Evolutionary conservation across 257 asterid species (phyloP), one percentile per base, ranked within the genome.

Genomic region (Leonotis leonurus): DNA sequence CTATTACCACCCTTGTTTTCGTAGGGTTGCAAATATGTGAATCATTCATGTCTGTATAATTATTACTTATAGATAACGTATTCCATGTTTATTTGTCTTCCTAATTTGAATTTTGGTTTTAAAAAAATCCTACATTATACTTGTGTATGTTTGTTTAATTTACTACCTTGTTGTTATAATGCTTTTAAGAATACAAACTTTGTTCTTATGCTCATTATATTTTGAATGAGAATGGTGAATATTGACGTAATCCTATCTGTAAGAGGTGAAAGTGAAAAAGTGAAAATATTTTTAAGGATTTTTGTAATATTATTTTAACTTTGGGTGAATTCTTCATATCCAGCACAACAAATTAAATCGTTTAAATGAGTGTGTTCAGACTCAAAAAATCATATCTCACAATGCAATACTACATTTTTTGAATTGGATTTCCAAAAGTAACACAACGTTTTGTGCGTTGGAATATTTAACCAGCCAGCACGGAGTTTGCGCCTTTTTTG

Each of bases 221-320:
- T 69, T 51, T 35, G 62, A 69, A 44, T 64, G 71, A 35, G 46
- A 32, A 62, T 22, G 22, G 58, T 62, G 56, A 53, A 33, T 56
- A 62, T 61, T 60, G 37, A 32, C 58, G 74, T 43, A 75, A 63
- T 68, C 58, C 21, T 50, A 67, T 60, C 25, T 33, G 56, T 49
- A 43, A 60, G 65, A 48, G 41, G 32, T 75, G 65, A 71, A 67
- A 61, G 68, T 27, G 65, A 35, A 55, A 56, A 26, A 8, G 18
- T 37, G 40, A 55, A 35, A 48, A 48, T 8, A 60, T 48, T 55
- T 20, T 40, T 41, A 50, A 51, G 30, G 55, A 68, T 75, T 56
- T 58, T 67, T 18, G 68, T 50, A 71, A 75, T 70, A 22, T 50
- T 48, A 52, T 71, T n/a, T 62, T 25, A 40, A 62, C 65, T 57